Base-by-base conservation (phyloP, 2,329 filamentous ascomycete genomes). In the Cadophora sp. region DNA sequence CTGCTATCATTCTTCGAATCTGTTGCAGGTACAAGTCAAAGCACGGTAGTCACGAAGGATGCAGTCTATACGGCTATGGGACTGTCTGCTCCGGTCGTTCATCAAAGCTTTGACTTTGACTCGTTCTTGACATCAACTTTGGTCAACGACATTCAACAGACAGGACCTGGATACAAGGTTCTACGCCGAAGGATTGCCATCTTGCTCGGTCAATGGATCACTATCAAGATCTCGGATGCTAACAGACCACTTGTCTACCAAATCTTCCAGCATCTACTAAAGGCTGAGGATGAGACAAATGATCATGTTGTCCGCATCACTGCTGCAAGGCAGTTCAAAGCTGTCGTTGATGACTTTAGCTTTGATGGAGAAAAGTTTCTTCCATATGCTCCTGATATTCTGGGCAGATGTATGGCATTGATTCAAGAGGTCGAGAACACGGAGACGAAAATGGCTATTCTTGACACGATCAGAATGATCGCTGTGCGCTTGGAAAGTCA, bases 21-120 rank as follows among this genome's bases (percentile, higher is more conserved):
- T 8, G 92, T 94, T 65, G 90, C 92, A 68, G 87, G 88, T 82
- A 84, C 86, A 80, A 80, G 66, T 6, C 77, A 85, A 37, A 78
- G 82, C 12, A 89, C 96, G 71, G 86, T 98, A 14, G 85, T 96
- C 19, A 89, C 92, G 68, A 98, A 97, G 78, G 96, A 99, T 78
- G 95, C 95, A 0, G 89, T 98, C 0, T 99, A 99, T 77, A 97
- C 93, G 5, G 94, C 95, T 12, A 91, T 99, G 81, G 94, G 95
- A 2, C 85, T 97, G 62, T 89, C 96, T 0, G 92, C 94, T 1
- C 86, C 92, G 1, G 89, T 94, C 48, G 82, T 98, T 19, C 85
- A 90, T 68, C 83, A 90, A 58, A 84, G 88, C 12, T 88, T 97
- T 71, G 92, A 98, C 79, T 98, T 98, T 80, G 91, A 97, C 76